Evolutionary conservation across 2,329 filamentous ascomycete genomes (phyloP).

Genomic region (Pseudogymnoascus sp.): DNA sequence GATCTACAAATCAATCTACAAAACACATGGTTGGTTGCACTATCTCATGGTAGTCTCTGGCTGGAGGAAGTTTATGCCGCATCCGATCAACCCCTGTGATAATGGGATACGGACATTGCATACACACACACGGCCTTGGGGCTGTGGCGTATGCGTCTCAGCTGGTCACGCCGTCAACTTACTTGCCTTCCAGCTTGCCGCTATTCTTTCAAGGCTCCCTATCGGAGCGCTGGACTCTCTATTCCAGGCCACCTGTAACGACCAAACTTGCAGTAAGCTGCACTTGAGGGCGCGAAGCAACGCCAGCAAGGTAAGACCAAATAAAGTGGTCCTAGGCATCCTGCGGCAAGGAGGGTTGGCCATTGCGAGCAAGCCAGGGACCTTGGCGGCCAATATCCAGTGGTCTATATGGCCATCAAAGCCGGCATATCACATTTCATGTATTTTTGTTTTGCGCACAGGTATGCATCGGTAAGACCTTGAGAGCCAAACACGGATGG

Average conservation of each 20-base stretch:
- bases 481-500: background rate
- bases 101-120: background rate
- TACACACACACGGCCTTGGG: background rate
- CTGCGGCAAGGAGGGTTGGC: background rate
- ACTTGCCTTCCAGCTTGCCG: background rate
- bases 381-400: background rate
- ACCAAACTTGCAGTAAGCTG: background rate
- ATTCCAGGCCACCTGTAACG: background rate
- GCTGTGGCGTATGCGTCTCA: background rate
- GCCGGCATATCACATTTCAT: background rate
- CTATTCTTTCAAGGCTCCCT: slow-evolving; percentile 1
- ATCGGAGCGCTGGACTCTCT: background rate
- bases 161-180: background rate
- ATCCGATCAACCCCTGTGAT: background rate
- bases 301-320: background rate
- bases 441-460: background rate
- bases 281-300: background rate
- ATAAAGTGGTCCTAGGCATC: background rate
- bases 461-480: background rate
- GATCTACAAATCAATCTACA: background rate
- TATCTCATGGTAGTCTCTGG: background rate
- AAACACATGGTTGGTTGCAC: background rate
- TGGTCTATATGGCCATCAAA: background rate
- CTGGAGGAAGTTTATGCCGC: background rate
- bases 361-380: background rate